Evolutionary conservation across 805 yeast genomes (phyloP).

Genomic region (Ogataea allantospora): DNA sequence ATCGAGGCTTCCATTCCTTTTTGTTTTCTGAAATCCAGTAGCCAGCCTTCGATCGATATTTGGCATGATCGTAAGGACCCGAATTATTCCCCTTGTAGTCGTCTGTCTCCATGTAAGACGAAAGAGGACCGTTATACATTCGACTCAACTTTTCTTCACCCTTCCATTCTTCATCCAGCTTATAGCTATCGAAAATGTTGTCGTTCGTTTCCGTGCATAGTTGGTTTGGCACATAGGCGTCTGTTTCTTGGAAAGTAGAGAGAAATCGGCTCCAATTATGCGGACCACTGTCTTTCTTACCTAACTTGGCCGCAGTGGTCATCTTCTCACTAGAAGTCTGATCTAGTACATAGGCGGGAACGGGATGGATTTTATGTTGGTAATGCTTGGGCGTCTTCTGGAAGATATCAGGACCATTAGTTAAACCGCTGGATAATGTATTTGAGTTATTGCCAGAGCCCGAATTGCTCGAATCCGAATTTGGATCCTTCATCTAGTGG

Average conservation of each 20-base stretch:
- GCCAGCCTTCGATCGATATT: conserved; percentile 55
- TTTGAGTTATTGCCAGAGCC: conserved; percentile 12
- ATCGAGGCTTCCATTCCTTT: conserved; percentile 60
- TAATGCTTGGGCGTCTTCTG: conserved; percentile 18
- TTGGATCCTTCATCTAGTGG: neutral
- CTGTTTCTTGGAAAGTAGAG: conserved; percentile 6
- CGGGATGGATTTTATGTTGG: conserved; percentile 31
- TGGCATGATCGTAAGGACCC: conserved; percentile 29
- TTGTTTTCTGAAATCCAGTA: conserved; percentile 66
- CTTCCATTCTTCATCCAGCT: conserved; percentile 58
- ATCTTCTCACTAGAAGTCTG: conserved; percentile 28
- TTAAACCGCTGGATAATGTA: conserved; percentile 13
- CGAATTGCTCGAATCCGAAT: conserved; percentile 4
- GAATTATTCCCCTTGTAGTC: conserved; percentile 24
- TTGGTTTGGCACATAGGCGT: conserved; percentile 57
- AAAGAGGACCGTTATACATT: conserved; percentile 42
- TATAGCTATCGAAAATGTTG: conserved; percentile 19
- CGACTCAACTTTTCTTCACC: conserved; percentile 63
- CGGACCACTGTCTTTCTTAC: neutral
- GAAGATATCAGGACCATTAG: conserved; percentile 16
- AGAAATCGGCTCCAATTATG: conserved; percentile 8
- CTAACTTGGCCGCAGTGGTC: neutral
- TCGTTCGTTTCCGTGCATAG: conserved; percentile 28
- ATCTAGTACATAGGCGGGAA: conserved; percentile 68
- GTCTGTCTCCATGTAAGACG: conserved; percentile 11